phyloP scores from a whole-genome alignment of 2,329 filamentous ascomycete genomes.

The Xylariales sp. region DNA sequence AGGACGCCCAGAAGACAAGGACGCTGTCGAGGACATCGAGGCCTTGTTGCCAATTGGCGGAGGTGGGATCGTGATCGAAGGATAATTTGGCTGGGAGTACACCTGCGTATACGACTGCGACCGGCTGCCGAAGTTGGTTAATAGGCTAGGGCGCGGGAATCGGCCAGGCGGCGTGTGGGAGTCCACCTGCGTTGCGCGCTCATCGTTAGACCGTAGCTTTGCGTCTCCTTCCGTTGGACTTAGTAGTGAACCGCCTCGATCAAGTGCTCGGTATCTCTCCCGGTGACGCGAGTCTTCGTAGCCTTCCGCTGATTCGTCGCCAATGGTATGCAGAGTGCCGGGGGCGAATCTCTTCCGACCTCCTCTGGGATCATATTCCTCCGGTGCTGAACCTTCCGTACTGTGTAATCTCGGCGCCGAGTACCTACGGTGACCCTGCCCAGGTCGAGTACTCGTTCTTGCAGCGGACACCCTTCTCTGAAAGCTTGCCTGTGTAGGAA shows the following conservation, averaged over 20 bases:
- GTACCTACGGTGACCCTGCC: no score
- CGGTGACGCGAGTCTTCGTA: neutral
- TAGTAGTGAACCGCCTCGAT: neutral
- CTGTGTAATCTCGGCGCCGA: no score
- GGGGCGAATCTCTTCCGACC: neutral
- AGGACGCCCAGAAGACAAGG: neutral
- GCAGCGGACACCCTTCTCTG: neutral
- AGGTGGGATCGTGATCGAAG: neutral
- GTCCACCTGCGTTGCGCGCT: no score
- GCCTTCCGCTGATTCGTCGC: neutral
- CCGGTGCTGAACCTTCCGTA: no score
- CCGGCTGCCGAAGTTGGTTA: neutral
- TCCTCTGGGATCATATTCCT: neutral
- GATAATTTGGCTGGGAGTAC: neutral
- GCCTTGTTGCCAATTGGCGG: neutral
- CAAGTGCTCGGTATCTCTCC: neutral
- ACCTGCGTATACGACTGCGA: neutral
- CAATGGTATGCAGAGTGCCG: constrained; percentile 1
- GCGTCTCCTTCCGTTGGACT: neutral
- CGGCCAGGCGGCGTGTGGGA: neutral
- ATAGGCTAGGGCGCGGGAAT: neutral
- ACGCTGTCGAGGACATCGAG: neutral
- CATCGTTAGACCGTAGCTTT: no score
- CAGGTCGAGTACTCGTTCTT: neutral
- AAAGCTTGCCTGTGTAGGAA: neutral